These are phyloP conservation scores for Debaryomycetaceae sp. DNA, from an alignment of 1,139 yeast genomes.

Conservation along the genomic window DNA sequence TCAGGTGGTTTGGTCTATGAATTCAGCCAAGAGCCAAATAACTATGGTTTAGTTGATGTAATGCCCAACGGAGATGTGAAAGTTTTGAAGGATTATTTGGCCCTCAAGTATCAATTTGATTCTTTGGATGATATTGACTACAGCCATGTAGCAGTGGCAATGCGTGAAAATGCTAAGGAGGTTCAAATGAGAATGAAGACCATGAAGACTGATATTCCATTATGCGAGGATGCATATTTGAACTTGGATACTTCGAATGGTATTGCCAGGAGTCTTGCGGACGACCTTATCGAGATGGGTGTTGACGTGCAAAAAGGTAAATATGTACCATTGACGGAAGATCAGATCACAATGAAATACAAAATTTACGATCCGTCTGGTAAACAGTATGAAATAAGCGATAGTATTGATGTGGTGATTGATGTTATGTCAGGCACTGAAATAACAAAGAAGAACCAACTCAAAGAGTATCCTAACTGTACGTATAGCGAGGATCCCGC, in stretches of 20 bases:
- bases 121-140: constrained; percentile 26
- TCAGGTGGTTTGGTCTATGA: constrained; percentile 95
- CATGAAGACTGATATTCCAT: constrained; percentile 22
- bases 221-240: constrained; percentile 45
- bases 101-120: constrained; percentile 49
- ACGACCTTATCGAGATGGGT: constrained; percentile 45
- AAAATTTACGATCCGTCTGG: constrained; percentile 40
- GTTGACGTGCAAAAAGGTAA: constrained; percentile 44
- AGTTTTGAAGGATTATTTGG: constrained; percentile 51
- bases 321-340: constrained; percentile 39
- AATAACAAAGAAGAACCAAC: constrained; percentile 6
- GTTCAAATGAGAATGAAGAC: constrained; percentile 23
- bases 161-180: constrained; percentile 24
- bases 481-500: constrained; percentile 15
- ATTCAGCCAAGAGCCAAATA: constrained; percentile 81
- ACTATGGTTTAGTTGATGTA: constrained; percentile 79
- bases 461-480: constrained; percentile 12
- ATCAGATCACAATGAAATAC: constrained; percentile 35
- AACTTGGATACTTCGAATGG: constrained; percentile 51
- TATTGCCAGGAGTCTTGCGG: constrained; percentile 48
- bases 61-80: constrained; percentile 54
- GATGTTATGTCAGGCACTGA: constrained; percentile 19
- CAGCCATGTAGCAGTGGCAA: constrained; percentile 20
- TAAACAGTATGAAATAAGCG: constrained; percentile 15
- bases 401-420: constrained; percentile 17